Base-by-base conservation (phyloP, 306 rosid species). In the Ormosia semicastrata region DNA sequence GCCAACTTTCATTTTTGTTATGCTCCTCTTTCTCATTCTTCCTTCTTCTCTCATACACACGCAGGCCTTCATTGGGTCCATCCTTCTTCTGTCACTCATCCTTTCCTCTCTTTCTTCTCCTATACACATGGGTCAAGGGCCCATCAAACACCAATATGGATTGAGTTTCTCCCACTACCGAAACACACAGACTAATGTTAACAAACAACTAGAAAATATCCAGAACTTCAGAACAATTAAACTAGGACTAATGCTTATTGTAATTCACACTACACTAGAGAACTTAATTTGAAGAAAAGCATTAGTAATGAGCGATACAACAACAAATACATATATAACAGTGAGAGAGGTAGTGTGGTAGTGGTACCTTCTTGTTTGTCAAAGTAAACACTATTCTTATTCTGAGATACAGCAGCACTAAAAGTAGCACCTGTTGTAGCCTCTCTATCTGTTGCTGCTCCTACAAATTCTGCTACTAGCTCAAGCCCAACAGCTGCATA, bases 331-430 rank as follows among this genome's bases (percentile, higher is more conserved):
- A 63, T 36, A 47, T 7, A 12, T 10, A 63, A 39, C 18, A 15
- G 43, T 46, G 44, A 10, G 18, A 46, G 71, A 15, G 60, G 6
- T 3, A 71, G 37, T 62, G 30, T 12, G 33, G 30, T 76, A 88
- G 32, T 13, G 33, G 30, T 76, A 88, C 89, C 89, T 85, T 76
- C 72, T 67, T 67, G 77, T 18, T 85, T 59, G 66, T 85, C 85
- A 71, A 82, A 79, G 83, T 77, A 71, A 85, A 83, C 82, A 78
- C 75, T 72, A 62, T 60, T 76, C 29, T 15, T 52, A 53, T 81
- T 53, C 70, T 84, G 68, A 1, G 60, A 68, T n/a, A 49, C 65
- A 62, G 49, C 65, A 74, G 24, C 52, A 66, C 18, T 9, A 67
- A 46, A 13, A 53, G 34, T 65, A 34, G 37, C 32, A 76, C 39